Conservation (phyloP, 2,329 filamentous ascomycete species). For the Aspergillus quadricinctus region DNA sequence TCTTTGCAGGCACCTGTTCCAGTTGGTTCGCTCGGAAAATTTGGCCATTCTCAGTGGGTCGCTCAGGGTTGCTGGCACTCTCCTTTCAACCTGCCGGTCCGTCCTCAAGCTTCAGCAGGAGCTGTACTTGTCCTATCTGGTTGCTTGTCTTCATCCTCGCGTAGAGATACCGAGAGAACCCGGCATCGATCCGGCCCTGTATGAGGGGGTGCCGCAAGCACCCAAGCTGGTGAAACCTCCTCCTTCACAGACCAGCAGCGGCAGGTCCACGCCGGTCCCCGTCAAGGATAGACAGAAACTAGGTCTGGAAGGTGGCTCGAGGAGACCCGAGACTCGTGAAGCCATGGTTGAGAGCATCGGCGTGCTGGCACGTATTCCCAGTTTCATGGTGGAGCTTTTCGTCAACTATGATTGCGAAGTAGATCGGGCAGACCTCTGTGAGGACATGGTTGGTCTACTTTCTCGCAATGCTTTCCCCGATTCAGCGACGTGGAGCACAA, state of each 20-base stretch:
- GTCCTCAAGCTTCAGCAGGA: constrained; percentile 96
- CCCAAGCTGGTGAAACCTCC: constrained; percentile 80
- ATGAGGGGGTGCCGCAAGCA: constrained; percentile 86
- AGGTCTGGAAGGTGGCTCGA: constrained; percentile 82
- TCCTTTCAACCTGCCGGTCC: constrained; percentile 82
- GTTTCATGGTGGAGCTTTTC: constrained; percentile 91
- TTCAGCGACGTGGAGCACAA: constrained; percentile 97
- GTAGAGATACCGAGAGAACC: constrained; percentile 89
- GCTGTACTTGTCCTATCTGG: constrained; percentile 87
- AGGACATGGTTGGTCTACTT: constrained; percentile 89
- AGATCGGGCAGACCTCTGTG: constrained; percentile 84
- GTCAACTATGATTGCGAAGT: constrained; percentile 98
- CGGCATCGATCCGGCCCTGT: constrained; percentile 84
- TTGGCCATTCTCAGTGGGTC: constrained; percentile 93
- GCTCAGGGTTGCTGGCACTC: constrained; percentile 81
- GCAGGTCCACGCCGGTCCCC: constrained; percentile 81
- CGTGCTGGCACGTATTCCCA: constrained; percentile 85
- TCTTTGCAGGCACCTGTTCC: constrained; percentile 89
- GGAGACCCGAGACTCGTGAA: constrained; percentile 92
- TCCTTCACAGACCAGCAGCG: constrained; percentile 71
- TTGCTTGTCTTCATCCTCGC: constrained; percentile 89
- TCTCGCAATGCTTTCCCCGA: constrained; percentile 94
- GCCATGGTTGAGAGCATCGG: constrained; percentile 98
- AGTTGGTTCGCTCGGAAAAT: constrained; percentile 92
- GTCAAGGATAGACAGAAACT: constrained; percentile 90